Evolutionary conservation across 331 rosid species (phyloP), one percentile per base, ranked within the genome.

Genomic region (Malus hybrid): DNA sequence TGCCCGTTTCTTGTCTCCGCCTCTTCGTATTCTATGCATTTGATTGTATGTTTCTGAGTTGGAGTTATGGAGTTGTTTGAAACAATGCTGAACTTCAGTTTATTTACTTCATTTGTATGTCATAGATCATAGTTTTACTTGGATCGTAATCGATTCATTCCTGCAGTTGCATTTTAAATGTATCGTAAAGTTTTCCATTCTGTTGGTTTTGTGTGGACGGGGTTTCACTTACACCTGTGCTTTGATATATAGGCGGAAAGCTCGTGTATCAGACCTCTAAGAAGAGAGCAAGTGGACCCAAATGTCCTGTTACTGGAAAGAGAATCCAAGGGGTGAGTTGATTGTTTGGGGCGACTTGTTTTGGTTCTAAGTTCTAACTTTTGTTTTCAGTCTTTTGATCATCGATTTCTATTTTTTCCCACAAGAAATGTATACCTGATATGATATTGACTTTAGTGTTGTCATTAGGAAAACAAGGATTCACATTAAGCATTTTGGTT

Each of bases 211-310:
- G 24, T 57, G 63, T 1, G 68, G 46, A 39, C 12, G 46, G 46
- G 79, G 68, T 34, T 18, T 24, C 13, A 39, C 52, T 14, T 19
- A 24, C 10, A 10, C 28, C 42, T 28, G 3, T 10, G 14, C 2
- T 24, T 56, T 77, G 34, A 71, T 50, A 27, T 34, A 50, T 31
- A 87, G 92, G 94, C 74, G 90, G 93, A 32, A 90, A 87, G 81
- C 82, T 90, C 81, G 88, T 88, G 29, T 90, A 87, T 76, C 91
- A 90, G 86, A 87, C 32, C 33, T 83, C 90, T 12, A 90, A 87
- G 86, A 90, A 90, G 87, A 85, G 91, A 57, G 93, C 96, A 2
- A 90, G 93, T 19, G 96, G 96, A 54, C 93, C 96, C 1, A 90
- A 90, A 76, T 90, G 93, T 54, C 96, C 90, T 56, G 89, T 88